Percentiles rank a stretch among this genome's conserved stretches.
phyloP scores from a whole-genome alignment of 768 basidiomycete genomes.

The Coprinopsis marcescibilis region DNA sequence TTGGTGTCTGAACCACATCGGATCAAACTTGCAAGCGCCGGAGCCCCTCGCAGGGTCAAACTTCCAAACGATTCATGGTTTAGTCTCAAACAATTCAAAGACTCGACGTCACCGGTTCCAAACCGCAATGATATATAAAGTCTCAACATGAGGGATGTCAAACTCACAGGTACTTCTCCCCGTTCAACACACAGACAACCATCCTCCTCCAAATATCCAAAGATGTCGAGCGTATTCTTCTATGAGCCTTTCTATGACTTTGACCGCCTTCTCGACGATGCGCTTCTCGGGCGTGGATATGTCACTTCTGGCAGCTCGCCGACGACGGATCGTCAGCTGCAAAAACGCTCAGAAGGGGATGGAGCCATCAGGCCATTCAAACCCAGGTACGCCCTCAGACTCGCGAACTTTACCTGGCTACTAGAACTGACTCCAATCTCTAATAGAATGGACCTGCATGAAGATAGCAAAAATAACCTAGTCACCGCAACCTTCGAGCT shows the following conservation, averaged over 20 bases:
- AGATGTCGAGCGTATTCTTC: conserved; percentile 10
- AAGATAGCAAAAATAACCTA: conserved; percentile 33
- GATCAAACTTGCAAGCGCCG: too few relatives aligned
- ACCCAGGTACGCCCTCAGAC: conserved; percentile 21
- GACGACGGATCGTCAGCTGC: conserved; percentile 8
- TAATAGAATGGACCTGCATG: conserved; percentile 43
- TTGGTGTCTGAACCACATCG: too few relatives aligned
- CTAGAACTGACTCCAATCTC: neutral
- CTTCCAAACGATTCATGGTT: too few relatives aligned
- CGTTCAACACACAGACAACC: too few relatives aligned
- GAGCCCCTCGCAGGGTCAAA: too few relatives aligned
- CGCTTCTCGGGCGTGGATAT: conserved; percentile 11
- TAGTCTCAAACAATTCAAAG: too few relatives aligned
- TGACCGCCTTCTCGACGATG: conserved; percentile 35
- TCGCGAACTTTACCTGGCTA: neutral
- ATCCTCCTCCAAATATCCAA: neutral
- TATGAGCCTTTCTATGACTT: conserved; percentile 37
- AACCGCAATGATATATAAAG: too few relatives aligned
- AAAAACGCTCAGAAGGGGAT: conserved; percentile 9
- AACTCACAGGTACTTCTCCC: too few relatives aligned
- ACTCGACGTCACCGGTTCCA: too few relatives aligned
- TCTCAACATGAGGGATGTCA: too few relatives aligned
- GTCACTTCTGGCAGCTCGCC: neutral
- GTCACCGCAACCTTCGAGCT: conserved; percentile 50
- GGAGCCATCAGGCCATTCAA: conserved; percentile 16